These are phyloP conservation scores for Ceratocystiopsis sp. DNA, from an alignment of 2,329 filamentous ascomycete genomes.

Conservation along the genomic window DNA sequence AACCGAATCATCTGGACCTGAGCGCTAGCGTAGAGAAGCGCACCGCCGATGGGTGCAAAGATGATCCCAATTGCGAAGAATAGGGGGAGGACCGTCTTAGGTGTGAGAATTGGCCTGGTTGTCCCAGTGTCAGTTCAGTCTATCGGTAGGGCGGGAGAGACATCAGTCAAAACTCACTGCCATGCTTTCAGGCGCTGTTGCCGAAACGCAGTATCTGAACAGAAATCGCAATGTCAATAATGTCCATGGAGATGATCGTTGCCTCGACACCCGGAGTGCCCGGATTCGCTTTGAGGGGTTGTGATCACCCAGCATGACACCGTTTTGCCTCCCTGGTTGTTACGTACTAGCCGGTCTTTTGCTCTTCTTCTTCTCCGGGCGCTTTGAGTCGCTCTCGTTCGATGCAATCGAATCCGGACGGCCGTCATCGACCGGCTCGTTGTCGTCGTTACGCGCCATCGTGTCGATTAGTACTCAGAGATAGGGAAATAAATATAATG, in stretches of 20 bases:
- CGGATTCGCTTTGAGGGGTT: no score
- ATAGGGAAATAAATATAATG: no score
- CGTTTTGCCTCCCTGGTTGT: no score
- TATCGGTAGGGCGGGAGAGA: background rate
- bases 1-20: constrained; percentile 78
- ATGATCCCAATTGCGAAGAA: constrained; percentile 86
- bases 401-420: constrained; percentile 37
- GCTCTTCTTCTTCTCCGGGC: constrained; percentile 70
- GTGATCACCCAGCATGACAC: no score
- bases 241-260: no score
- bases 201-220: constrained; percentile 77
- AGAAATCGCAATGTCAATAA: no score
- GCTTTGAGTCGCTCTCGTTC: constrained; percentile 31
- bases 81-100: constrained; percentile 79
- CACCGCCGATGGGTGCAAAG: constrained; percentile 80
- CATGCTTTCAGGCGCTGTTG: constrained; percentile 96
- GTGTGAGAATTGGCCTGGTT: constrained; percentile 73
- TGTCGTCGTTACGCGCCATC: constrained; percentile 21
- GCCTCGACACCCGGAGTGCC: no score
- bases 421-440: constrained; percentile 8
- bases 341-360: constrained; percentile 71
- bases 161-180: constrained; percentile 54
- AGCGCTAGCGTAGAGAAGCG: constrained; percentile 71
- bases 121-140: constrained; percentile 4
- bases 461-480: background rate